Conservation (phyloP, 768 basidiomycete genomes). For the Gelatoporia subvermispora region DNA sequence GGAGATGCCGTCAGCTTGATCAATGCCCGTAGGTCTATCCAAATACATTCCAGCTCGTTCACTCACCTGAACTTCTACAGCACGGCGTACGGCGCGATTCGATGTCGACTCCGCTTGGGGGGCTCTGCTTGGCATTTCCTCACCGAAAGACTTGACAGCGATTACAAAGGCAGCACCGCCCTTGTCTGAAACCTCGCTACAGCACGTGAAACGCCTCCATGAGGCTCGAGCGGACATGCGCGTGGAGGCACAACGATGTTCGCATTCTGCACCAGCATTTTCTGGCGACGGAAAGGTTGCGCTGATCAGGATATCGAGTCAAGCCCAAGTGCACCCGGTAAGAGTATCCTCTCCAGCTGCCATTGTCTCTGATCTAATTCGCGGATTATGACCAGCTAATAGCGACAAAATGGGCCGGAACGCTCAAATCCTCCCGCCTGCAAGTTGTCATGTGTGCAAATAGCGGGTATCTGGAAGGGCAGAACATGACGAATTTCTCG, state of each 20-base stretch:
- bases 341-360: neutral
- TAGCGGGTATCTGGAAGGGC: constrained; percentile 28
- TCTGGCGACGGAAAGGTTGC: constrained; percentile 41
- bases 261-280: constrained; percentile 34
- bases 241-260: constrained; percentile 31
- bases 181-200: neutral
- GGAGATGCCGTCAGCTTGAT: constrained; percentile 37
- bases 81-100: constrained; percentile 26
- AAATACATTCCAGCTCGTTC: too few species aligned
- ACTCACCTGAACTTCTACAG: neutral
- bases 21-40: constrained; percentile 33
- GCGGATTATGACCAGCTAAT: constrained; percentile 31
- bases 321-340: constrained; percentile 36
- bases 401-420: constrained; percentile 42
- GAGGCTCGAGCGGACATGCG: constrained; percentile 32
- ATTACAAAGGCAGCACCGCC: neutral
- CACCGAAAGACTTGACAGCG: constrained; percentile 26
- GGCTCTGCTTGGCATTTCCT: constrained; percentile 25
- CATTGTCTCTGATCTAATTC: neutral
- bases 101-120: constrained; percentile 24
- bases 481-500: constrained; percentile 35
- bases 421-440: constrained; percentile 28
- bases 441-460: constrained; percentile 34
- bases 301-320: constrained; percentile 35
- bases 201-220: constrained; percentile 24